Conservation (phyloP, 305 asterid species). For the Ajuga reptans region DNA sequence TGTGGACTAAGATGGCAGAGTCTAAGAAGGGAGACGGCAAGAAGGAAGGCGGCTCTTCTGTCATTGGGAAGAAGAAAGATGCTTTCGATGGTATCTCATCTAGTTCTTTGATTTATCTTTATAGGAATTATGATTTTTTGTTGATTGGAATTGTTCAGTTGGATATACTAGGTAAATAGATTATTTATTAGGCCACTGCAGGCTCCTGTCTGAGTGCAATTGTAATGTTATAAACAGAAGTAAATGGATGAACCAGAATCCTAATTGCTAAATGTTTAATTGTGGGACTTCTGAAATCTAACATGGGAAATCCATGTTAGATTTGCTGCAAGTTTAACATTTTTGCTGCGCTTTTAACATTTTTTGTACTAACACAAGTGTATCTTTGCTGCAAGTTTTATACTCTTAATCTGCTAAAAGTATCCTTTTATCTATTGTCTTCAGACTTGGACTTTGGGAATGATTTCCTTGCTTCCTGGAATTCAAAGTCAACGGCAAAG, state of each 20-base stretch:
- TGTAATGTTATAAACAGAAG: background rate
- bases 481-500: constrained; percentile 45
- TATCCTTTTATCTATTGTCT: constrained; percentile 20
- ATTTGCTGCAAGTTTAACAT: background rate
- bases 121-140: background rate
- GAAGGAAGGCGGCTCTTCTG: constrained; percentile 37
- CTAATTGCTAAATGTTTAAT: background rate
- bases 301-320: constrained; percentile 9
- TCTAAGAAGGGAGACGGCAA: constrained; percentile 35
- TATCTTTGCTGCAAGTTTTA: background rate
- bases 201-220: background rate
- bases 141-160: constrained; percentile 9
- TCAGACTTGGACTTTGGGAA: constrained; percentile 67
- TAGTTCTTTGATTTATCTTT: background rate
- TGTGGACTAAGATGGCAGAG: constrained; percentile 43
- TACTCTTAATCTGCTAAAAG: background rate
- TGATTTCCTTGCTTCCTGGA: constrained; percentile 72
- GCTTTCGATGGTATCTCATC: constrained; percentile 45
- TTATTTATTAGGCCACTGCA: constrained; percentile 18
- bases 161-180: background rate
- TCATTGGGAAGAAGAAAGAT: constrained; percentile 38
- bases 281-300: background rate
- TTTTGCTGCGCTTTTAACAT: background rate
- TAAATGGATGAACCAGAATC: constrained; percentile 8
- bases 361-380: background rate